phyloP scores from a whole-genome alignment of 495 filamentous ascomycete genomes.

The Lasiosphaeria ovina region DNA sequence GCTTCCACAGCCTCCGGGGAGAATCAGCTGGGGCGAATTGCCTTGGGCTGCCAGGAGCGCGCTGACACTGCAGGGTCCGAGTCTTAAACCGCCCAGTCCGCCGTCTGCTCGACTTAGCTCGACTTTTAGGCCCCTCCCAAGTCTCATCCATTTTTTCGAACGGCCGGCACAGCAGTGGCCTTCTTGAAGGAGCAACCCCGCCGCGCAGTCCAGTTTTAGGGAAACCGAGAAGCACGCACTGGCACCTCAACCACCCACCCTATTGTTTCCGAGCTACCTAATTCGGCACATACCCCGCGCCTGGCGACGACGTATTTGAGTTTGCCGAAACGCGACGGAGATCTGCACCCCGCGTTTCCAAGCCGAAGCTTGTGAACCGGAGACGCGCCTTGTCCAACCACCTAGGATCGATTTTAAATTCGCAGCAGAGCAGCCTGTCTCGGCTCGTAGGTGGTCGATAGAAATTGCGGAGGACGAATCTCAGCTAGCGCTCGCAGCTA shows the following conservation, averaged over 20 bases:
- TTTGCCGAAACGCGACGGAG: constrained; percentile 12
- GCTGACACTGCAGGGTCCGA: background rate
- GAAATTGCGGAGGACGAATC: background rate
- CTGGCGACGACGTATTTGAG: constrained; percentile 11
- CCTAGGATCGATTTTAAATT: background rate
- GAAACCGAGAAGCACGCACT: background rate
- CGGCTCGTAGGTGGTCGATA: background rate
- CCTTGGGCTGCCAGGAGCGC: background rate
- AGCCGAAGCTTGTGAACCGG: background rate
- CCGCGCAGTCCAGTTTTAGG: background rate
- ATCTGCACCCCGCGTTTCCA: constrained; percentile 7
- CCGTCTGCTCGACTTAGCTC: background rate
- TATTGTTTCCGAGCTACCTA: constrained; percentile 1
- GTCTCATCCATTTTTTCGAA: background rate
- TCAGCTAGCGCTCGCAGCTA: no score
- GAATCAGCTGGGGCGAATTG: background rate
- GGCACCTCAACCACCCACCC: constrained; percentile 3
- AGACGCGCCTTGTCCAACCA: constrained; percentile 6
- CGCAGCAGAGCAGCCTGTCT: background rate
- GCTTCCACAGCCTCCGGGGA: background rate
- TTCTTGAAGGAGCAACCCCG: background rate
- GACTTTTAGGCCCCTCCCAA: background rate
- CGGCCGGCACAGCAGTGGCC: background rate
- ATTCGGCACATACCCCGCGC: constrained; percentile 12
- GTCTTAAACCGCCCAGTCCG: background rate